Conservation (phyloP, 306 rosid genomes). For the Castanea mollissima region DNA sequence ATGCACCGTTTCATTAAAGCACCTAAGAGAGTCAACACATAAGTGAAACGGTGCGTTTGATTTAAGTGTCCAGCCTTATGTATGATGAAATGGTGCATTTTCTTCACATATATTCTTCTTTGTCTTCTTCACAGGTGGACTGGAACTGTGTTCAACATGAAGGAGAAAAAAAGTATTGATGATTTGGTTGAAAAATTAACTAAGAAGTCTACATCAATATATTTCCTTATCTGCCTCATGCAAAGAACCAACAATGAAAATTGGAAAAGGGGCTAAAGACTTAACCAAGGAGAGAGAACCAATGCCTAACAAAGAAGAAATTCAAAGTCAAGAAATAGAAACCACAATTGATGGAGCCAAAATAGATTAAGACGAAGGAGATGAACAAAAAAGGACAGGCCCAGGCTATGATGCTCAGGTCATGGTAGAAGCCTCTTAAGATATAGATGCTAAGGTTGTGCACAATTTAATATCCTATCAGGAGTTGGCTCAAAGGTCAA, state of each 20-base stretch:
- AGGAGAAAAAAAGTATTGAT: neutral
- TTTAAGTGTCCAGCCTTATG: too few relatives aligned
- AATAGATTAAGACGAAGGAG: conserved; percentile 23
- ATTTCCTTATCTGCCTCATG: conserved; percentile 14
- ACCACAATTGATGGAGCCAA: conserved; percentile 16
- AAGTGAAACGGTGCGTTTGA: too few relatives aligned
- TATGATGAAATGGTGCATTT: too few relatives aligned
- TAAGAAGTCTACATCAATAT: conserved; percentile 5
- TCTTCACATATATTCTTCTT: too few relatives aligned
- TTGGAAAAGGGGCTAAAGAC: neutral
- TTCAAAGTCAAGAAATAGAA: conserved; percentile 21
- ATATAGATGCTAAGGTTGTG: conserved; percentile 31
- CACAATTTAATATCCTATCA: conserved; percentile 54
- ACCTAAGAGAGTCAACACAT: too few relatives aligned
- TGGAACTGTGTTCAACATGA: too few relatives aligned
- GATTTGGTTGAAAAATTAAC: conserved; percentile 10
- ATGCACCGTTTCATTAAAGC: too few relatives aligned
- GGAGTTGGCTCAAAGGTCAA: conserved; percentile 72
- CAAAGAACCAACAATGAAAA: conserved; percentile 15
- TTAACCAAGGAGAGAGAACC: conserved; percentile 15
- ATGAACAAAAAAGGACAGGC: conserved; percentile 7
- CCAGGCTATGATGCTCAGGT: conserved; percentile 26
- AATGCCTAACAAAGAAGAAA: conserved; percentile 18
- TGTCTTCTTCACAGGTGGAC: too few relatives aligned
- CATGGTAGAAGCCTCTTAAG: conserved; percentile 38